phyloP scores from a whole-genome alignment of 257 asterid species.

The Solanum bukasovii region DNA sequence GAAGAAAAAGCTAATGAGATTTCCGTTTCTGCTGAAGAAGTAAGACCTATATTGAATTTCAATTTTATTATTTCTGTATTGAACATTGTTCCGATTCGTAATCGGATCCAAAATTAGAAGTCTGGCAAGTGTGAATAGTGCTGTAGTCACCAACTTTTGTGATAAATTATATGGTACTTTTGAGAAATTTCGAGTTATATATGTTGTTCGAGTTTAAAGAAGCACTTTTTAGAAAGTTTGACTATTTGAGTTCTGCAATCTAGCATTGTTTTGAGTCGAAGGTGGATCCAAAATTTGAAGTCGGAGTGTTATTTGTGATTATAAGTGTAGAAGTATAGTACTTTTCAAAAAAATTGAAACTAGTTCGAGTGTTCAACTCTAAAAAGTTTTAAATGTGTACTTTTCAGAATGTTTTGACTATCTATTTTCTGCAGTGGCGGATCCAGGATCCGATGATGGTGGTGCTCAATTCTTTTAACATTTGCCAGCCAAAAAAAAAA shows the following conservation, averaged over 20 bases:
- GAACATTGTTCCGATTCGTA: neutral
- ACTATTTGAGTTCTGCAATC: neutral
- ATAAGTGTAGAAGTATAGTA: neutral
- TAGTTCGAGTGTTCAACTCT: neutral
- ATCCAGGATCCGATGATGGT: no score
- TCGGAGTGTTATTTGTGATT: neutral
- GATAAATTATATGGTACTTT: neutral
- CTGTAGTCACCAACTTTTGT: neutral
- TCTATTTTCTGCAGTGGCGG: neutral
- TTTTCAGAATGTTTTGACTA: neutral
- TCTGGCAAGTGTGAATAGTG: neutral
- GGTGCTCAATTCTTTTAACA: no score
- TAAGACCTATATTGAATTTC: constrained; percentile 1
- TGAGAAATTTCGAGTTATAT: neutral
- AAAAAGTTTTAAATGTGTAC: neutral
- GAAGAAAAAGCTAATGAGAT: constrained; percentile 98
- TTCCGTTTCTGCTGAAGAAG: constrained; percentile 97
- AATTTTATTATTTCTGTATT: neutral
- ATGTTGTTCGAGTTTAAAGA: neutral
- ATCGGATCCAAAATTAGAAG: neutral
- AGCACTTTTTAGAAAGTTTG: neutral
- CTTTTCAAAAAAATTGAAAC: neutral
- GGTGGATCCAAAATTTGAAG: neutral
- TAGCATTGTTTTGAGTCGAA: neutral
- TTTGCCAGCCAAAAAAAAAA: no score